phyloP scores from a whole-genome alignment of 1,139 yeast genomes.

The Torulaspora globosa region DNA sequence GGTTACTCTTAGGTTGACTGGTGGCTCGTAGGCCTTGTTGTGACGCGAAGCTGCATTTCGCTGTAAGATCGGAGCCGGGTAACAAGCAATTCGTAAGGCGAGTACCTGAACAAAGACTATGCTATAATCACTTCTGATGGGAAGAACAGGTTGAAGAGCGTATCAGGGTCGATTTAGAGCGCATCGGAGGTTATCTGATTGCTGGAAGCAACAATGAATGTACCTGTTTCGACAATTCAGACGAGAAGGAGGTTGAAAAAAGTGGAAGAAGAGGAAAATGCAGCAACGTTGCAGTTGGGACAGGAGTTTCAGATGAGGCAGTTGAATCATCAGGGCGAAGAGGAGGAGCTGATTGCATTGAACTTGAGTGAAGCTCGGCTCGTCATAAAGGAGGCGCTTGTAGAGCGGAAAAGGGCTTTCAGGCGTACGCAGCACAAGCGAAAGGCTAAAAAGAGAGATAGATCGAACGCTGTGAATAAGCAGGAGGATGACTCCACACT shows the following conservation, averaged over 20 bases:
- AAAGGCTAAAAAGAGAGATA: conserved; percentile 41
- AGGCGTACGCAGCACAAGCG: conserved; percentile 37
- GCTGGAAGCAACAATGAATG: conserved; percentile 53
- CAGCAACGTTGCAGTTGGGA: conserved; percentile 79
- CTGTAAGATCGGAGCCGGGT: not conserved
- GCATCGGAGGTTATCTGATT: not conserved
- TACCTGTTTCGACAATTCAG: conserved; percentile 83
- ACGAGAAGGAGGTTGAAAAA: conserved; percentile 70
- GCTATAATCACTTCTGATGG: not conserved
- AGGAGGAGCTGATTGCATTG: conserved; percentile 73
- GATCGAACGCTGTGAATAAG: conserved; percentile 4
- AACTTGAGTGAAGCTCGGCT: conserved; percentile 87
- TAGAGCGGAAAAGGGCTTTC: conserved; percentile 64
- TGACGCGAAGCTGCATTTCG: not conserved
- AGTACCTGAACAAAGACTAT: not conserved
- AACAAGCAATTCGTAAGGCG: not conserved
- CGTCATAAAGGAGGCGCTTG: conserved; percentile 83
- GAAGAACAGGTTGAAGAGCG: not conserved
- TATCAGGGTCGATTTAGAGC: not conserved
- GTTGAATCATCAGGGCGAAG: conserved; percentile 73
- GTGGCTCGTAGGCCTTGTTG: too few relatives aligned
- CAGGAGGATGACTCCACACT: conserved; percentile 7
- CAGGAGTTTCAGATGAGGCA: conserved; percentile 86
- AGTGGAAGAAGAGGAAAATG: conserved; percentile 81
- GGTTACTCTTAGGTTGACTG: not conserved